Evolutionary conservation across 345 rosid species (phyloP).

Genomic region (Sisymbrium altissimum): DNA sequence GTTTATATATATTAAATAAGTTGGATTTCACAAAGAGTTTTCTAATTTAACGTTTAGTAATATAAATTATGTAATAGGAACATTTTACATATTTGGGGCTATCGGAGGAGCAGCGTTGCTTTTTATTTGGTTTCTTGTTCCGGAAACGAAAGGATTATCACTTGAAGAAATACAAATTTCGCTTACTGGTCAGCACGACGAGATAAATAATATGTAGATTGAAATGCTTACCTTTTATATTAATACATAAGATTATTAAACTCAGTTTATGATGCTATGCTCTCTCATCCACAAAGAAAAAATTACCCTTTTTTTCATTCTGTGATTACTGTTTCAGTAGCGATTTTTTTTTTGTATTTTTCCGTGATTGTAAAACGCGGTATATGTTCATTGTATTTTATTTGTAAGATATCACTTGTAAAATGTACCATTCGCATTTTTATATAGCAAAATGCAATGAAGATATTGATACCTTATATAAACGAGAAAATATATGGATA

Average conservation of each 20-base stretch:
- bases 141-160: constrained; percentile 71
- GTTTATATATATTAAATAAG: not conserved
- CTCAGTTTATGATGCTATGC: not conserved
- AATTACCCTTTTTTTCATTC: not conserved
- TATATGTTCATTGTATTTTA: not conserved
- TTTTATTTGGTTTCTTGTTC: constrained; percentile 61
- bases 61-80: not conserved
- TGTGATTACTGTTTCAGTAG: not conserved
- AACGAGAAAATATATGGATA: no score
- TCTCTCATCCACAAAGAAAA: not conserved
- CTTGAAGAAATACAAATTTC: constrained; percentile 37
- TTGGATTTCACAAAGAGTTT: not conserved
- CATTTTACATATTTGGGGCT: constrained; percentile 30
- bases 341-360: not conserved
- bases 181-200: constrained; percentile 12
- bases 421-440: not conserved
- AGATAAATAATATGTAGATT: constrained; percentile 41
- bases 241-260: not conserved
- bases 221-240: not conserved
- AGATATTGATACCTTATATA: not conserved
- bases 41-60: not conserved
- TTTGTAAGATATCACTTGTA: not conserved
- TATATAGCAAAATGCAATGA: not conserved
- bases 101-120: constrained; percentile 28
- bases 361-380: not conserved